Percentiles rank a stretch among this genome's conserved stretches.
phyloP scores from a whole-genome alignment of 179 eudicot species.

The Gypsophila paniculata region DNA sequence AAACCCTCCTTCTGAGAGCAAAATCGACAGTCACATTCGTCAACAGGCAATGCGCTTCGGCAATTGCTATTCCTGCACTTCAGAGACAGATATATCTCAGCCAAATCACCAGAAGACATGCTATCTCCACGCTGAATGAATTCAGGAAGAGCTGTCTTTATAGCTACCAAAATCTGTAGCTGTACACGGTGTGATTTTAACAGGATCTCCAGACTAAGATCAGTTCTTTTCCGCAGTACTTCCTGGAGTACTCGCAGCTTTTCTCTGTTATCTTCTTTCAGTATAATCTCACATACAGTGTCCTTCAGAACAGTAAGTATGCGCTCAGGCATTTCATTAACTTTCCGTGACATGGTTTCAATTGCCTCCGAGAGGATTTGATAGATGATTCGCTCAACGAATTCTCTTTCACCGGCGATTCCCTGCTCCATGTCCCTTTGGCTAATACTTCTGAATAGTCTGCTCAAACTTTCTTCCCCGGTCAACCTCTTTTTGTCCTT shows the following conservation, averaged over 20 bases:
- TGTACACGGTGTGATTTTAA: constrained; percentile 60
- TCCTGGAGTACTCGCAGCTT: constrained; percentile 62
- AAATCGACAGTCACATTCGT: constrained; percentile 90
- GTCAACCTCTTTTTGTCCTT: constrained; percentile 46
- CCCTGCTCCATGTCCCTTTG: constrained; percentile 45
- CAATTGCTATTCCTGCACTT: constrained; percentile 79
- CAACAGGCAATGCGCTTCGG: constrained; percentile 69
- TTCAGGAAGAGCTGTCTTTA: constrained; percentile 64
- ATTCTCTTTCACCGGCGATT: constrained; percentile 45
- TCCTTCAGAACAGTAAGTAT: constrained; percentile 54
- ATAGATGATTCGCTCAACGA: constrained; percentile 57
- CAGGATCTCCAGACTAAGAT: constrained; percentile 61
- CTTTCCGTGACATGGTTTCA: constrained; percentile 56
- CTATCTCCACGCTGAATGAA: constrained; percentile 45
- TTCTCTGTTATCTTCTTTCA: constrained; percentile 49
- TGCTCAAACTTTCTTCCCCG: constrained; percentile 52
- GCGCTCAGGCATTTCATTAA: constrained; percentile 60
- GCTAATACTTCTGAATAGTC: constrained; percentile 37
- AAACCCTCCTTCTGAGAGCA: constrained; percentile 69
- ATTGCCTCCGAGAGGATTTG: constrained; percentile 74
- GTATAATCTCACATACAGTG: constrained; percentile 48
- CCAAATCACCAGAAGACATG: constrained; percentile 56
- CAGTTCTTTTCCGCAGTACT: constrained; percentile 60
- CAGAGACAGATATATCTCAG: constrained; percentile 66
- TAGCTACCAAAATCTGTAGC: constrained; percentile 64